Evolutionary conservation across 495 filamentous ascomycete genomes (phyloP).

Genomic region (Neurospora sp.): DNA sequence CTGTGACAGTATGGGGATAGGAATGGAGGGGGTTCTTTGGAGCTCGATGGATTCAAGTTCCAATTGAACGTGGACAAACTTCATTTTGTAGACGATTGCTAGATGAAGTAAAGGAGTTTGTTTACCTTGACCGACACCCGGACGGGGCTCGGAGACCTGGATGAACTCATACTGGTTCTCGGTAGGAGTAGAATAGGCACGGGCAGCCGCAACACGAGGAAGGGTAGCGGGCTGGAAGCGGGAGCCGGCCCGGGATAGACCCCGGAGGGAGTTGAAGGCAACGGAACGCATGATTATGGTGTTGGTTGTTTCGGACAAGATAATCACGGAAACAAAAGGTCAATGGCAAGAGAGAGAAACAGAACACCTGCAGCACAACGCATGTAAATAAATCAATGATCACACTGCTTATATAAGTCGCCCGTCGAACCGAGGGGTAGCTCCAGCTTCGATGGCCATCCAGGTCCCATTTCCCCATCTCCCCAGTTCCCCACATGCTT

Average conservation of each 20-base stretch:
- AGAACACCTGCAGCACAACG: neutral
- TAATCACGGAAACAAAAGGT: neutral
- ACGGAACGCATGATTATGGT: neutral
- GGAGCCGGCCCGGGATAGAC: conserved; percentile 49
- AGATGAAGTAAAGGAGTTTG: neutral
- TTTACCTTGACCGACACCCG: conserved; percentile 80
- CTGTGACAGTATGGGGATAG: no score
- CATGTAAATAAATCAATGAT: neutral
- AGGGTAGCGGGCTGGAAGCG: conserved; percentile 36
- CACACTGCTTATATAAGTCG: neutral
- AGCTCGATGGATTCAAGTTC: neutral
- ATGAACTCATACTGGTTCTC: conserved; percentile 63
- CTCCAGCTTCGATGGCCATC: neutral
- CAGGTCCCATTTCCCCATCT: neutral
- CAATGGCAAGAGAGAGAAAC: neutral
- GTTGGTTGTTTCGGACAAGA: neutral
- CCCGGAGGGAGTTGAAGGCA: conserved; percentile 47
- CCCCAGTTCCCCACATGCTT: neutral
- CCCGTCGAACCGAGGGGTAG: neutral
- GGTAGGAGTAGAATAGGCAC: conserved; percentile 5
- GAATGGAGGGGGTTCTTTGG: neutral
- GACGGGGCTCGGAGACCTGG: conserved; percentile 68
- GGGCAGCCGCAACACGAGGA: conserved; percentile 42
- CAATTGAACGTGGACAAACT: neutral
- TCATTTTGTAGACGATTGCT: no score